Base-by-base conservation (phyloP, 805 yeast species). In the Grigorovia humatica region DNA sequence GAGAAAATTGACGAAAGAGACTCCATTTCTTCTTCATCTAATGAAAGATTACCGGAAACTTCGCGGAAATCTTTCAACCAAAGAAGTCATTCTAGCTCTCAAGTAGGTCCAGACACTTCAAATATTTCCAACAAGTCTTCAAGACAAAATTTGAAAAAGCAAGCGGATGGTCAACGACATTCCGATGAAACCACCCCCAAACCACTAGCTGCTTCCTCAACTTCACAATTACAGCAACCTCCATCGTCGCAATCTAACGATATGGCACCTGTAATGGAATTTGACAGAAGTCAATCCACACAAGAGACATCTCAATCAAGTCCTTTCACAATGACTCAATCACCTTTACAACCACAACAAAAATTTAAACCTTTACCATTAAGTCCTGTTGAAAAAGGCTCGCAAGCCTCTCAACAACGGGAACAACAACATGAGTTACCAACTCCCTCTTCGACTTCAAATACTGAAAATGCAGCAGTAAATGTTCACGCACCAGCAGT, bases 401-500 rank as follows among this genome's bases (percentile, higher is more conserved):
- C 27, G 5, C 27, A 19, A 23, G 12, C 18, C 19, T 12, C 45
- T 43, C 40, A 41, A 6, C 44, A 43, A 9, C 47, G 32, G 35
- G 9, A 9, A 15, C 32, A 27, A 17, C 48, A 46, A 59, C 43
- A 57, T 55, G 46, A 59, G 57, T 40, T 59, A 61, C 46, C 58
- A 55, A 51, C 57, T 55, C 50, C 52, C 58, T 27, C 59, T 56
- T 46, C 57, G 56, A 52, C n/a, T 44, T 40, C 43, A 4, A 20
- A 32, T 12, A 42, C 46, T 5, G 56, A 51, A 23, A 48, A 43
- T 27, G 56, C 53, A 20, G 63, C 57, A 38, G 57, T 63, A 7
- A 66, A 62, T 47, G 66, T 66, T 42, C 70, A 70, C 43, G 74
- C 79, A 3, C 83, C 83, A 6, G 75, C 76, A 4, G 78, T 81